phyloP scores from a whole-genome alignment of 2,329 filamentous ascomycete species.

The Curvularia eragrostidis region DNA sequence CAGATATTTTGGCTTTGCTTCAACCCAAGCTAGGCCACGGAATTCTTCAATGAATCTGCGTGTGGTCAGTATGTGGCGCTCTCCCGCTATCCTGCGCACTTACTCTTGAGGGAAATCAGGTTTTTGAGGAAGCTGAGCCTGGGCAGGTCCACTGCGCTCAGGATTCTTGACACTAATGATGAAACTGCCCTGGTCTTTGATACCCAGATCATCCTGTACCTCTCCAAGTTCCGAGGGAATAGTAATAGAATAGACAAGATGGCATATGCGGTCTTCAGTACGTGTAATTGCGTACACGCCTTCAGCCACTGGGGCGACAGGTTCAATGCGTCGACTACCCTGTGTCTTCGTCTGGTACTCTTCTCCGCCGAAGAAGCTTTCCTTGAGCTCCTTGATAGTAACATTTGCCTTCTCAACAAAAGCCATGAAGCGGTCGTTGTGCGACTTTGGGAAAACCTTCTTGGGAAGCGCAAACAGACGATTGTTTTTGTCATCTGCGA shows the following conservation, averaged over 20 bases:
- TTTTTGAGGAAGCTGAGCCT: slow-evolving; percentile 66
- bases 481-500: slow-evolving; percentile 66
- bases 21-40: slow-evolving; percentile 73
- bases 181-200: slow-evolving; percentile 76
- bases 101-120: slow-evolving; percentile 76
- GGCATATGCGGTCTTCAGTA: slow-evolving; percentile 70
- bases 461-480: slow-evolving; percentile 82
- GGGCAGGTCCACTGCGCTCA: slow-evolving; percentile 68
- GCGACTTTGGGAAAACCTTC: slow-evolving; percentile 76
- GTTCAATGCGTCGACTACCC: slow-evolving; percentile 71
- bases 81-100: slow-evolving; percentile 34
- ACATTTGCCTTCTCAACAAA: slow-evolving; percentile 80
- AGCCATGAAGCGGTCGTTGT: slow-evolving; percentile 74
- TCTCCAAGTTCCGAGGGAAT: slow-evolving; percentile 73
- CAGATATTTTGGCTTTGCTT: slow-evolving; percentile 74
- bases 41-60: slow-evolving; percentile 74
- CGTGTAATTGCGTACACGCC: slow-evolving; percentile 83
- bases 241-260: slow-evolving; percentile 81
- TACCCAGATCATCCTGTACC: slow-evolving; percentile 76
- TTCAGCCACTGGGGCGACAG: slow-evolving; percentile 78
- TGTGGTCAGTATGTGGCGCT: slow-evolving; percentile 9
- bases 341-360: slow-evolving; percentile 79
- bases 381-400: slow-evolving; percentile 72
- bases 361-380: slow-evolving; percentile 69
- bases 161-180: slow-evolving; percentile 83